phyloP scores from a whole-genome alignment of 441 rosid genomes.

The Syzygium syzygioides region DNA sequence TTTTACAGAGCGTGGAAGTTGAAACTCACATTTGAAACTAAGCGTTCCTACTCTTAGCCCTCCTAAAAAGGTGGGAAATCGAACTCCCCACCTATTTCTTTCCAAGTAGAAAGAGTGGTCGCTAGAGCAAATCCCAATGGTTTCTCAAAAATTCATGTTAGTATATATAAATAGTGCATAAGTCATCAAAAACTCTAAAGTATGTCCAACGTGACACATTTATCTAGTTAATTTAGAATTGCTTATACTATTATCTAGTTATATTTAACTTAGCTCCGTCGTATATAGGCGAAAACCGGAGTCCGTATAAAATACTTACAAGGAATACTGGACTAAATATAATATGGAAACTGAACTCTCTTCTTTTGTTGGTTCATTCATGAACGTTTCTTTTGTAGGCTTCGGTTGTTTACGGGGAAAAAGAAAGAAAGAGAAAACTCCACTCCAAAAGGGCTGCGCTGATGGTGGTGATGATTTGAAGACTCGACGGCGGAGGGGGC shows the following conservation, averaged over 20 bases:
- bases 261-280: not conserved
- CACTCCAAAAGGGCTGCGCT: not conserved
- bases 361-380: not conserved
- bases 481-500: not conserved
- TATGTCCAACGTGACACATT: too few relatives aligned
- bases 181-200: too few relatives aligned
- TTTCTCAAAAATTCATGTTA: not conserved
- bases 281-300: not conserved
- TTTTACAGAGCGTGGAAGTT: too few relatives aligned
- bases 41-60: too few relatives aligned
- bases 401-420: not conserved
- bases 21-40: too few relatives aligned
- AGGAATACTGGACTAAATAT: not conserved
- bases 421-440: not conserved
- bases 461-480: not conserved
- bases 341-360: not conserved
- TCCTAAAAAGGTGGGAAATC: too few relatives aligned
- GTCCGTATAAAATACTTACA: too few relatives aligned
- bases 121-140: too few relatives aligned
- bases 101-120: too few relatives aligned
- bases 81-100: too few relatives aligned
- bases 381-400: not conserved
- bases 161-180: not conserved
- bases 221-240: not conserved
- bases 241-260: not conserved